Conservation (phyloP, 2,329 filamentous ascomycete genomes). For the Colletotrichum simmondsii region DNA sequence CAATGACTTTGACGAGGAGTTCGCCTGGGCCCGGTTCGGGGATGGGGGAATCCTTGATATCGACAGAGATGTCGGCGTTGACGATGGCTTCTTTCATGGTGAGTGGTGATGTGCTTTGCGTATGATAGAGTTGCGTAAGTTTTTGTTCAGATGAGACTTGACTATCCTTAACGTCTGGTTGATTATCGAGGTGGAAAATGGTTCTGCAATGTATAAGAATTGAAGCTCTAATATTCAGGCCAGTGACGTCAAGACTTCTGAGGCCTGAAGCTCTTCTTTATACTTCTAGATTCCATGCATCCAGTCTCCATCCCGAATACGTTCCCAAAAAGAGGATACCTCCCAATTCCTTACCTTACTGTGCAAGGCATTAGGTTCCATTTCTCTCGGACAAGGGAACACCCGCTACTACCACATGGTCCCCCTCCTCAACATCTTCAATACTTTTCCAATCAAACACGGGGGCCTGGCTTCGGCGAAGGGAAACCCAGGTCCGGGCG, state of each 20-base stretch:
- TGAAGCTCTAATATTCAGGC: not conserved
- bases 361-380: not conserved
- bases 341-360: too few relatives aligned
- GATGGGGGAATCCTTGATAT: slow-evolving; percentile 29
- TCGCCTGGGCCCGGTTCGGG: slow-evolving; percentile 36
- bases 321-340: not conserved
- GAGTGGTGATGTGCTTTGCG: not conserved
- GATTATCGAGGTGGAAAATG: not conserved
- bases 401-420: not conserved
- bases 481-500: slow-evolving; percentile 9
- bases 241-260: slow-evolving; percentile 27
- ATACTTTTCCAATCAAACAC: slow-evolving; percentile 2
- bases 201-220: not conserved
- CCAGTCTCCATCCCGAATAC: not conserved
- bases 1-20: slow-evolving; percentile 38
- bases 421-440: not conserved
- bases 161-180: rapidly evolving
- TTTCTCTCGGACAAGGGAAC: slow-evolving; percentile 8
- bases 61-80: slow-evolving; percentile 16
- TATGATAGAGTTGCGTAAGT: not conserved
- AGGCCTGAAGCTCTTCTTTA: not conserved
- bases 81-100: slow-evolving; percentile 35
- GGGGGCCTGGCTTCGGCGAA: not conserved
- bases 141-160: not conserved
- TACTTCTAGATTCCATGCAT: slow-evolving; percentile 4